Evolutionary conservation across 163 green algal genomes (phyloP), one percentile per base, ranked within the genome.

Genomic region (Chlamydomonas reinhardtii): DNA sequence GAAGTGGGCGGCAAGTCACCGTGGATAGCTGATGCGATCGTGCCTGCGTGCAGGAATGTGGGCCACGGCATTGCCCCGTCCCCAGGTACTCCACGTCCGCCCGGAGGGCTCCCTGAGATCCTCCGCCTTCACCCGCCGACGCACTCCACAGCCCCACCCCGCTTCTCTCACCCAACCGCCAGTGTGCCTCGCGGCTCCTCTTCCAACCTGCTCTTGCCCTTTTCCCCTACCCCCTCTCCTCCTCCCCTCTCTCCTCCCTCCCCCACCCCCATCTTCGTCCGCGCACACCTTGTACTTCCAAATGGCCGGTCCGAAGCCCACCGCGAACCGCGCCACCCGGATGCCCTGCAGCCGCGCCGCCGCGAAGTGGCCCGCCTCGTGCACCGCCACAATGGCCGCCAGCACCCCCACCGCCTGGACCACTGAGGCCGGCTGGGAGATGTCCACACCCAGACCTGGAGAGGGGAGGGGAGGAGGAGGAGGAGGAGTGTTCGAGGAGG

Each of bases 291-390:
- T 91, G 82, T 94, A 98, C n/a, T 87, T 95, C 27, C 94, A 73
- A 0, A 99, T 83, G 0, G 91, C 88, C 22, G 98, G 98, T 0
- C 98, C 98, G 89, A 99, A 99, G 35, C 98, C 98, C 72, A 99
- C 96, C 39, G 94, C 90, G 86, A 99, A 99, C 87, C 98, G 97
- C 0, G 93, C 96, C 0, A 99, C 98, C 78, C 98, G 97, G 70
- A 99, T 99, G 86, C 92, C 93, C 69, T 96, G 95, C 27, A 94
- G 37, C 9, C 96, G 86, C 14, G 97, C 97, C 22, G 98, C 97
- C 16, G 93, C 73, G 82, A 99, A 99, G 91, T 99, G 98, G 17
- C 97, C 98, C 29, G 77, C 91, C 91, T 99, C 97, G 89, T 99
- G 98, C 27, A 98, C 90, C 25, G 93, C 93, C 19, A 99, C 94